A percentile compares a stretch with the other conserved stretches of the same genome.
These are phyloP conservation scores for Kuraishia ogatae DNA, from an alignment of 805 yeast species.

Conservation along the genomic window DNA sequence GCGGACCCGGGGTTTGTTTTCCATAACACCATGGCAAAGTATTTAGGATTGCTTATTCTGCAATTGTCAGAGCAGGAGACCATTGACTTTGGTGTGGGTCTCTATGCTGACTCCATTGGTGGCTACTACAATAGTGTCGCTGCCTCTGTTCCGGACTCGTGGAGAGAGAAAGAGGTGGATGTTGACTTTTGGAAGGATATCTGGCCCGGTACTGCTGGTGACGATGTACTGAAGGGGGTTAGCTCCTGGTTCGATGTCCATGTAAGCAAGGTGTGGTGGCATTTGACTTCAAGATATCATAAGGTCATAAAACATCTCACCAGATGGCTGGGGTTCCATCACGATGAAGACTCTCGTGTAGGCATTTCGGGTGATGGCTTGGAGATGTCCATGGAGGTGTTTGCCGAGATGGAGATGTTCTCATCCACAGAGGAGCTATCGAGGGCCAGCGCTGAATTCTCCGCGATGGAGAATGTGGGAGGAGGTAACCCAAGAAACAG, in stretches of 20 bases:
- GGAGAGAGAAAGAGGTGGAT: slow-evolving; percentile 17
- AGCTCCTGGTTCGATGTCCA: background rate
- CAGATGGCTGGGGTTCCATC: slow-evolving; percentile 10
- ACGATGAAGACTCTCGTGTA: slow-evolving; percentile 9
- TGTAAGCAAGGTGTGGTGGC: background rate
- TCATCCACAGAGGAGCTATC: background rate
- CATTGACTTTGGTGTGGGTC: slow-evolving; percentile 28
- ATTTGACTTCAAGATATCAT: background rate
- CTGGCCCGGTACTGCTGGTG: background rate
- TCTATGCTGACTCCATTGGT: slow-evolving; percentile 30
- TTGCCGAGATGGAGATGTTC: background rate
- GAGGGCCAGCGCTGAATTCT: background rate
- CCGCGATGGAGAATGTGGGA: background rate
- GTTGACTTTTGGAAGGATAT: background rate
- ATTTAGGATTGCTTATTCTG: slow-evolving; percentile 40
- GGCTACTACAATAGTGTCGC: slow-evolving; percentile 28
- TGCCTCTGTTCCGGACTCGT: slow-evolving; percentile 26
- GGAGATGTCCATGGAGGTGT: background rate
- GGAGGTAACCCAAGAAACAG: background rate
- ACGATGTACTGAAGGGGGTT: background rate
- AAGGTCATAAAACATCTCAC: background rate
- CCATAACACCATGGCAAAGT: slow-evolving; percentile 50
- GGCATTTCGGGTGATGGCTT: slow-evolving; percentile 12
- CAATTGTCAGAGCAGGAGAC: slow-evolving; percentile 41
- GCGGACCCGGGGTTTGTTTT: slow-evolving; percentile 56